phyloP scores from a whole-genome alignment of 2,329 filamentous ascomycete genomes.

The Leptographium procerum region DNA sequence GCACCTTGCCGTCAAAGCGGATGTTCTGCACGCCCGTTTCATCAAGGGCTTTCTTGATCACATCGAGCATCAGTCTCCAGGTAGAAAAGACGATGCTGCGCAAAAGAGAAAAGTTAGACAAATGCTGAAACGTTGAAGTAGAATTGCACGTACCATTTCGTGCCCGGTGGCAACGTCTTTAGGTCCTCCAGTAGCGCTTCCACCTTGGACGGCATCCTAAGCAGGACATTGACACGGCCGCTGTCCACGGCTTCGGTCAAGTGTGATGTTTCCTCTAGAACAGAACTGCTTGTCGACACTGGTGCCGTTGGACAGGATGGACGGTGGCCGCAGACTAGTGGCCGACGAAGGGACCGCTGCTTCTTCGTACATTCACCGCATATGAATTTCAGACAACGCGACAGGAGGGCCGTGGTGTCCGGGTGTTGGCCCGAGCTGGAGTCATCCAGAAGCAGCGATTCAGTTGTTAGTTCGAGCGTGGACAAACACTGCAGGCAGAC shows the following conservation, averaged over 20 bases:
- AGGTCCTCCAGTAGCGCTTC: conserved; percentile 22
- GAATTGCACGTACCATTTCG: conserved; percentile 9
- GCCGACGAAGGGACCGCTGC: rapidly evolving
- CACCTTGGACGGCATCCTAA: conserved; percentile 25
- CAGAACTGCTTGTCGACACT: conserved; percentile 7
- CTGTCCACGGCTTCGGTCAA: no score
- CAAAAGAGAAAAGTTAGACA: not conserved
- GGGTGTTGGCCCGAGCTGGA: not conserved
- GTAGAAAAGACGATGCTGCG: conserved; percentile 38
- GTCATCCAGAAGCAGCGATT: conserved; percentile 16
- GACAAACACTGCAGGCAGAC: conserved; percentile 20
- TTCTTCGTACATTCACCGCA: conserved; percentile 20
- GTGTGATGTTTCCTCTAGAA: no score
- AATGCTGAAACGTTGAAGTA: no score
- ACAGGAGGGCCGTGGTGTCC: conserved; percentile 17
- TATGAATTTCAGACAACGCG: conserved; percentile 21
- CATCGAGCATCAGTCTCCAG: conserved; percentile 36
- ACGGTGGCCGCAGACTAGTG: conserved; percentile 15
- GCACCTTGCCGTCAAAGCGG: conserved; percentile 36
- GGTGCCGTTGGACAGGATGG: conserved; percentile 14
- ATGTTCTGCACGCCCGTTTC: conserved; percentile 21
- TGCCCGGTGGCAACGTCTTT: conserved; percentile 9
- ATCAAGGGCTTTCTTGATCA: conserved; percentile 28
- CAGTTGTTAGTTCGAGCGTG: conserved; percentile 11
- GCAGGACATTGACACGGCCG: no score